These are phyloP conservation scores for Termitomyces heimii DNA, from an alignment of 768 basidiomycete genomes.

Conservation along the genomic window DNA sequence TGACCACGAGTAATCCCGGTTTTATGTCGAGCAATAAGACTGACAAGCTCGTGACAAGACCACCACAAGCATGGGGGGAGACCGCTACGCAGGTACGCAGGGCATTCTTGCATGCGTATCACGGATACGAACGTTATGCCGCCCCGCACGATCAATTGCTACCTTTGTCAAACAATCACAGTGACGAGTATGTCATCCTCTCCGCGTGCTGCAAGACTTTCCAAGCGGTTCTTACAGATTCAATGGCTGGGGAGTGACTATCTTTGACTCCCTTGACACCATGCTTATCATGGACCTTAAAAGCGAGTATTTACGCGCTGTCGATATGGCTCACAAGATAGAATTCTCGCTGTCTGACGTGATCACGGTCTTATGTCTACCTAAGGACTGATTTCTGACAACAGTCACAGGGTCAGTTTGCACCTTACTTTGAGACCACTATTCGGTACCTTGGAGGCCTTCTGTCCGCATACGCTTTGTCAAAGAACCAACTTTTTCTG, in stretches of 20 bases:
- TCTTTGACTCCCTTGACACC: conserved; percentile 81
- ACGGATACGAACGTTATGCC: conserved; percentile 57
- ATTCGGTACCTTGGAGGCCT: conserved; percentile 90
- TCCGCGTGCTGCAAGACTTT: not conserved
- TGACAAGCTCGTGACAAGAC: conserved; percentile 10
- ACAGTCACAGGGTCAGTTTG: conserved; percentile 21
- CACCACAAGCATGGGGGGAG: conserved; percentile 39
- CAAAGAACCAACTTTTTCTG: conserved; percentile 55
- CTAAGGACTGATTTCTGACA: not conserved
- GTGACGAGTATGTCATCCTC: conserved; percentile 42
- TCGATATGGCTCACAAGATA: conserved; percentile 43
- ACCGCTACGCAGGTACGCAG: conserved; percentile 51
- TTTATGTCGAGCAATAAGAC: not conserved
- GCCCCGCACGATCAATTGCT: conserved; percentile 58
- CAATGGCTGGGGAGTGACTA: conserved; percentile 76
- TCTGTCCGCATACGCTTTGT: conserved; percentile 76
- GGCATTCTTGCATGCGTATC: conserved; percentile 66
- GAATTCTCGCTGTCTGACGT: conserved; percentile 46
- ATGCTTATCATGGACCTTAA: conserved; percentile 76
- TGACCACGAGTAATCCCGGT: conserved; percentile 4
- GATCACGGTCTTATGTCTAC: conserved; percentile 8
- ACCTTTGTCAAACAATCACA: conserved; percentile 40
- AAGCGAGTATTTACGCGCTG: conserved; percentile 61
- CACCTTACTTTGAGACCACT: conserved; percentile 77
- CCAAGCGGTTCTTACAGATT: conserved; percentile 36